These are phyloP conservation scores for Miscanthus sacchariflorus DNA, from an alignment of 202 grass and related monocot genomes.

Conservation along the genomic window DNA sequence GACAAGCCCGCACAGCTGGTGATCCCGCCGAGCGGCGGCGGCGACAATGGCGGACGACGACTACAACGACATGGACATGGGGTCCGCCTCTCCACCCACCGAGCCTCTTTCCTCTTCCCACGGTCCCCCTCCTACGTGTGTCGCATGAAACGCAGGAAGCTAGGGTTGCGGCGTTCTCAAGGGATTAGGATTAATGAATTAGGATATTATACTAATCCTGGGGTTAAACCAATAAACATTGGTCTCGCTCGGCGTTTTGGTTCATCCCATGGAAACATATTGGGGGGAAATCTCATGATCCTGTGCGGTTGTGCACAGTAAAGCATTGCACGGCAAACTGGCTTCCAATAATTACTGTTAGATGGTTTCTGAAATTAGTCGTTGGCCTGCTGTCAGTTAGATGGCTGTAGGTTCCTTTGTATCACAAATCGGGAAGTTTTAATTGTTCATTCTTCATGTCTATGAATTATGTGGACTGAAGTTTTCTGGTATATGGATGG, in stretches of 20 bases:
- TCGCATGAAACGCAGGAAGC: neutral
- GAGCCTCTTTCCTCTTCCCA: neutral
- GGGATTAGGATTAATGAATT: neutral
- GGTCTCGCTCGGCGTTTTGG: neutral
- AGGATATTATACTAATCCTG: neutral
- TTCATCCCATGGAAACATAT: neutral
- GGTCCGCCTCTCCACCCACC: slow-evolving; percentile 25
- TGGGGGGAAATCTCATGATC: neutral
- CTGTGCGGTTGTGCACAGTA: neutral
- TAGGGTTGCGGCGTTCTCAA: slow-evolving; percentile 14
- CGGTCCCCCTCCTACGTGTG: too few relatives aligned
- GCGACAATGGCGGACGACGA: slow-evolving; percentile 56
- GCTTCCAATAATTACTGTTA: neutral
- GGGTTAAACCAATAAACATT: neutral
- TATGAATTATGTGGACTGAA: neutral
- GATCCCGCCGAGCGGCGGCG: neutral
- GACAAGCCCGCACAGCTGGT: neutral
- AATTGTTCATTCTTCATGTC: neutral
- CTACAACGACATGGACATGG: slow-evolving; percentile 48
- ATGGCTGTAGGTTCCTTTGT: neutral
- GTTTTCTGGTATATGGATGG: neutral
- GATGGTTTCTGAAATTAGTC: neutral
- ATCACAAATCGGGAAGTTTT: neutral
- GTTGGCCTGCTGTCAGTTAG: neutral
- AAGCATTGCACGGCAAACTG: neutral